Evolutionary conservation across 805 yeast species (phyloP).

Genomic region (Wickerhamomyces bovis): DNA sequence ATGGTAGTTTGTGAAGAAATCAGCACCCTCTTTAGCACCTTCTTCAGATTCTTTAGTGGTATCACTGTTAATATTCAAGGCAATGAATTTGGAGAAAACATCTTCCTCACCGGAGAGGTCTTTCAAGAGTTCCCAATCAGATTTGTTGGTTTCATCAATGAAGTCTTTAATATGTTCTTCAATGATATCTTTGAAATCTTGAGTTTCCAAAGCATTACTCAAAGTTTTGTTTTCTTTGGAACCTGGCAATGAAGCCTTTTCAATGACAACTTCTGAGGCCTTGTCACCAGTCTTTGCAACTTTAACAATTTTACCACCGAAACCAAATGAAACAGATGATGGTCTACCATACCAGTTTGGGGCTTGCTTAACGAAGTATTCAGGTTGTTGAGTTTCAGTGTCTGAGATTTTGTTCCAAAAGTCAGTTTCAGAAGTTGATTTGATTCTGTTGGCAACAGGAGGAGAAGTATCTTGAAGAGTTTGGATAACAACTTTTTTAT

Average conservation of each 20-base stretch:
- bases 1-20: slow-evolving; percentile 31
- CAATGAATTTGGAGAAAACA: slow-evolving; percentile 41
- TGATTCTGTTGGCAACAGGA: slow-evolving; percentile 39
- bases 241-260: slow-evolving; percentile 32
- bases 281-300: slow-evolving; percentile 37
- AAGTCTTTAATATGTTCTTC: slow-evolving; percentile 43
- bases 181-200: slow-evolving; percentile 49
- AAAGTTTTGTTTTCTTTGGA: slow-evolving; percentile 37
- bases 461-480: slow-evolving; percentile 82
- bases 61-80: slow-evolving; percentile 28
- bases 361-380: slow-evolving; percentile 67
- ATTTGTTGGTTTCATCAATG: slow-evolving; percentile 34
- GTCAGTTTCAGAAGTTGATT: slow-evolving; percentile 55
- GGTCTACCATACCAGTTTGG: slow-evolving; percentile 85
- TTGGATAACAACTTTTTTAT: slow-evolving; percentile 75
- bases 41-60: slow-evolving; percentile 20
- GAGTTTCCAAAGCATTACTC: slow-evolving; percentile 48
- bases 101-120: slow-evolving; percentile 48
- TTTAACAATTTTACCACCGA: slow-evolving; percentile 82
- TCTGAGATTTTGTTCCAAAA: slow-evolving; percentile 80
- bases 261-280: slow-evolving; percentile 37
- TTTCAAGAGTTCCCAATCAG: slow-evolving; percentile 64
- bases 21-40: slow-evolving; percentile 25
- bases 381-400: slow-evolving; percentile 67
- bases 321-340: slow-evolving; percentile 75